Conservation (phyloP, 2,329 filamentous ascomycete genomes). For the Aspergillus sp. region DNA sequence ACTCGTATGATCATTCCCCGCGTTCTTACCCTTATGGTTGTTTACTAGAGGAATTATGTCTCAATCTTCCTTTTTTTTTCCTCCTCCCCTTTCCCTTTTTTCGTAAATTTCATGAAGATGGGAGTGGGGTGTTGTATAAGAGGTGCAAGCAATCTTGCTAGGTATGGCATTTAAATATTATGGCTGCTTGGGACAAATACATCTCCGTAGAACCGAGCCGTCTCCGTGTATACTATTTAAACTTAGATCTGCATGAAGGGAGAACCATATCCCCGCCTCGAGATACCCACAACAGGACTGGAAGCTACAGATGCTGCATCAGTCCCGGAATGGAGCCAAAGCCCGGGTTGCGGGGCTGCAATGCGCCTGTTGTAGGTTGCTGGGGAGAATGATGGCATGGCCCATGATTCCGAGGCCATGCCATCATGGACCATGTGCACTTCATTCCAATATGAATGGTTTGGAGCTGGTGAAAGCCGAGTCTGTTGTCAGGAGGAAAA, state of each 20-base stretch:
- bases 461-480: neutral
- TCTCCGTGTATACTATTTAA: neutral
- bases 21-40: slow-evolving; percentile 14
- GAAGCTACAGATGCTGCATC: too few relatives aligned
- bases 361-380: too few relatives aligned
- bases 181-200: neutral
- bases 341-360: too few relatives aligned
- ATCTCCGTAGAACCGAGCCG: neutral
- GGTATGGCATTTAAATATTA: too few relatives aligned
- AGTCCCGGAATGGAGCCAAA: too few relatives aligned
- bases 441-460: too few relatives aligned
- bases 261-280: too few relatives aligned
- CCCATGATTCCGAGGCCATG: too few relatives aligned
- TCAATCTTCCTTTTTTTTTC: slow-evolving; percentile 4
- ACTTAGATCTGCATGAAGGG: too few relatives aligned
- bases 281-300: too few relatives aligned
- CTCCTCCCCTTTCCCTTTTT: neutral
- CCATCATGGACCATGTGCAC: too few relatives aligned
- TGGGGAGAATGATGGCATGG: too few relatives aligned
- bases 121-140: neutral
- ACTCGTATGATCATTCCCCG: slow-evolving; percentile 20
- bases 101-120: slow-evolving; percentile 3
- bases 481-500: neutral
- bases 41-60: slow-evolving; percentile 9
- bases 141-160: neutral